Evolutionary conservation across 192 early-diverging fungal species (phyloP).

Genomic region (Dissophora ornata): DNA sequence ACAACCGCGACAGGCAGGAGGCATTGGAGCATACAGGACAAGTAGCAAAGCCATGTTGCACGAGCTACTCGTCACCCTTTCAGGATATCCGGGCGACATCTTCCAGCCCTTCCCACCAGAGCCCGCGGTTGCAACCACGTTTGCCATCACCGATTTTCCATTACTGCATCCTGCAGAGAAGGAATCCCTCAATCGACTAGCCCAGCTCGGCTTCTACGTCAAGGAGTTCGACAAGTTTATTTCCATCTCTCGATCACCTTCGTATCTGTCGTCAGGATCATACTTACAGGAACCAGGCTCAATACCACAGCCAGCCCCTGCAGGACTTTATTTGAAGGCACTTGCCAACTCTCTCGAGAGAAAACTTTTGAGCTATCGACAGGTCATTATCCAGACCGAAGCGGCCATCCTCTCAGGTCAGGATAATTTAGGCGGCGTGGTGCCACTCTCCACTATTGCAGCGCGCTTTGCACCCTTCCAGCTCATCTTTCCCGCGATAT

Average conservation of each 20-base stretch:
- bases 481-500: slow-evolving; percentile 61
- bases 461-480: slow-evolving; percentile 61
- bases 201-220: slow-evolving; percentile 67
- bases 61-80: slow-evolving; percentile 74
- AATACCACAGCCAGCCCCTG: not conserved
- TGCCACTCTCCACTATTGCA: slow-evolving; percentile 57
- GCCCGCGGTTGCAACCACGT: slow-evolving; percentile 57
- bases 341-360: slow-evolving; percentile 59
- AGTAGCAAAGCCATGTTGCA: slow-evolving; percentile 67
- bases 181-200: slow-evolving; percentile 66
- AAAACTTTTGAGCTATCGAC: slow-evolving; percentile 56
- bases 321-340: slow-evolving; percentile 62
- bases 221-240: slow-evolving; percentile 57
- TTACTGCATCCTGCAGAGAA: slow-evolving; percentile 75
- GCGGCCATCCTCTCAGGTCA: slow-evolving; percentile 63
- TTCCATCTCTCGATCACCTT: slow-evolving; percentile 10
- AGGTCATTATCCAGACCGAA: slow-evolving; percentile 62
- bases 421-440: slow-evolving; percentile 58
- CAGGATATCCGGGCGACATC: slow-evolving; percentile 75
- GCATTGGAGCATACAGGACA: not conserved
- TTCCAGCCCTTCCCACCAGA: slow-evolving; percentile 66
- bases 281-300: no score
- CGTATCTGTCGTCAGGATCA: no score
- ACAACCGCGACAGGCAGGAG: not conserved
- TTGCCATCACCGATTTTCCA: slow-evolving; percentile 70